These are phyloP conservation scores for Arthrobotrys iridis DNA, from an alignment of 2,329 filamentous ascomycete species.

Conservation along the genomic window DNA sequence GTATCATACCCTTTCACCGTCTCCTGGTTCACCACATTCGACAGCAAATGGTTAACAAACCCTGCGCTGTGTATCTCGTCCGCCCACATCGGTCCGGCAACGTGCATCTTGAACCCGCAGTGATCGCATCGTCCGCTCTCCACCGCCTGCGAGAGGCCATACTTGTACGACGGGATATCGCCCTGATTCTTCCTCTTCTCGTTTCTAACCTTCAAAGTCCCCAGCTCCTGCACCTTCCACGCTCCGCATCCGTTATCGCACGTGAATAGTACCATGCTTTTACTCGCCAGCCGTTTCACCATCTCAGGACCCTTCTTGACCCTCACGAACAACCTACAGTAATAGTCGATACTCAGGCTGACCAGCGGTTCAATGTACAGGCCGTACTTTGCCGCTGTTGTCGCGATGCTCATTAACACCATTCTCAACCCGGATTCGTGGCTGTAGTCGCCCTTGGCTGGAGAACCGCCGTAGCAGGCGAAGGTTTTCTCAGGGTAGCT, in stretches of 20 bases:
- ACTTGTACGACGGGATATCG: conserved; percentile 73
- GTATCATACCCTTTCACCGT: conserved; percentile 80
- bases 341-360: conserved; percentile 95
- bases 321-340: conserved; percentile 86
- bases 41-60: conserved; percentile 82
- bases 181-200: conserved; percentile 65
- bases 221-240: conserved; percentile 83
- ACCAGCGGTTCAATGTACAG: conserved; percentile 88
- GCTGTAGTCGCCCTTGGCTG: conserved; percentile 82
- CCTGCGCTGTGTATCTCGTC: conserved; percentile 84
- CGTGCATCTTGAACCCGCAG: conserved; percentile 84
- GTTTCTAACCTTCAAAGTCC: conserved; percentile 72
- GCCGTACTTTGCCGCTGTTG: conserved; percentile 83
- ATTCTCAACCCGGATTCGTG: conserved; percentile 91
- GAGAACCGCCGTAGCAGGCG: conserved; percentile 89
- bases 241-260: conserved; percentile 92
- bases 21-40: conserved; percentile 71
- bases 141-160: conserved; percentile 75
- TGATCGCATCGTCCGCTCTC: conserved; percentile 76
- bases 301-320: conserved; percentile 81
- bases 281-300: conserved; percentile 89
- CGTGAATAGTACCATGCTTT: conserved; percentile 91
- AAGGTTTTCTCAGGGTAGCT: conserved; percentile 95
- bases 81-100: conserved; percentile 90
- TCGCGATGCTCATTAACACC: conserved; percentile 82